A percentile compares a stretch with the other conserved stretches of the same genome.
phyloP scores from a whole-genome alignment of 2,329 filamentous ascomycete species.

The Claviceps sorghi region DNA sequence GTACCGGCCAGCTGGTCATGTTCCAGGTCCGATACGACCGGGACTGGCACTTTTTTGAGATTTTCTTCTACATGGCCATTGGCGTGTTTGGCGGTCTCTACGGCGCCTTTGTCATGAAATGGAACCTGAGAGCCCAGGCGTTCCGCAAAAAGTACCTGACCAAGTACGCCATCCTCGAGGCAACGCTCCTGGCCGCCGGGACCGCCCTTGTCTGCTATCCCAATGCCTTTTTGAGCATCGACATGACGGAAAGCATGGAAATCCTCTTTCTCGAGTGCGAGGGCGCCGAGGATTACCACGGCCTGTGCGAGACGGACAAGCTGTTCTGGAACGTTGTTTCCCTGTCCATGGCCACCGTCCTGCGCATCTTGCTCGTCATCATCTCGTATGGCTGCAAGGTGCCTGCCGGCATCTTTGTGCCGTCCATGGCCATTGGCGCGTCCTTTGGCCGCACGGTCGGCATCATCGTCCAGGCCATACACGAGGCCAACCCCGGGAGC shows the following conservation, averaged over 20 bases:
- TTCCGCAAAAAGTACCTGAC: slow-evolving; percentile 88
- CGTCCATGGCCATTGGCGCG: slow-evolving; percentile 93
- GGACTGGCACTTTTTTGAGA: slow-evolving; percentile 95
- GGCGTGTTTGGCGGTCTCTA: slow-evolving; percentile 91
- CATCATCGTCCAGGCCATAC: slow-evolving; percentile 78
- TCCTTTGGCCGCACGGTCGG: slow-evolving; percentile 90
- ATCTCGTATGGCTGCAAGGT: slow-evolving; percentile 97
- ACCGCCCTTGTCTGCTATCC: slow-evolving; percentile 94
- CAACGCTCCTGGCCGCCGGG: slow-evolving; percentile 63
- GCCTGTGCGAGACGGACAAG: slow-evolving; percentile 67
- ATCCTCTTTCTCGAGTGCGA: slow-evolving; percentile 92
- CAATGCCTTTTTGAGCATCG: slow-evolving; percentile 86
- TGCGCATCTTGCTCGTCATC: slow-evolving; percentile 76
- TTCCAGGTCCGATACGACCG: slow-evolving; percentile 95
- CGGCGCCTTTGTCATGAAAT: slow-evolving; percentile 93
- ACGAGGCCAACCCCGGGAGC: slow-evolving; percentile 70
- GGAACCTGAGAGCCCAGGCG: slow-evolving; percentile 80
- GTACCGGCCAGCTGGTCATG: slow-evolving; percentile 96
- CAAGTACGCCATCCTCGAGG: slow-evolving; percentile 73
- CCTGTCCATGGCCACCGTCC: slow-evolving; percentile 60
- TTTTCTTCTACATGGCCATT: slow-evolving; percentile 80
- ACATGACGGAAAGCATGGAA: slow-evolving; percentile 99
- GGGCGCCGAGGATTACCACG: slow-evolving; percentile 73
- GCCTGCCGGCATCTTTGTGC: slow-evolving; percentile 92
- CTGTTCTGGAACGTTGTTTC: slow-evolving; percentile 68